A percentile compares a stretch with the other conserved stretches of the same genome.
Evolutionary conservation across 1,284 basidiomycete species (phyloP).

Genomic region (Cutaneotrichosporon mucoides): DNA sequence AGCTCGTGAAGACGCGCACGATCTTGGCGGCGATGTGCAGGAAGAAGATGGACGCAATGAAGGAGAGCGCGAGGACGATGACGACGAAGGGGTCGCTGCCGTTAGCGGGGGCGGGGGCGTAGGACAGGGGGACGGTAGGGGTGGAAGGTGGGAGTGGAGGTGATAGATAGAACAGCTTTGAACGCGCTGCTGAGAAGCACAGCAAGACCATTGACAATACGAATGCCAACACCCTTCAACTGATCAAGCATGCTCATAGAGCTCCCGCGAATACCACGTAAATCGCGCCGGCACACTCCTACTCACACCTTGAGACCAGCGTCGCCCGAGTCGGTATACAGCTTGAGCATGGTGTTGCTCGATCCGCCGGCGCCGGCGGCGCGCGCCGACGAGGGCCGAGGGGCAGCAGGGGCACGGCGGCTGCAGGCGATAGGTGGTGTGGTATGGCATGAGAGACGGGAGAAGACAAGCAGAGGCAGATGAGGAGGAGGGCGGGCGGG

Average conservation of each 20-base stretch:
- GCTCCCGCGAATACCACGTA: too few relatives aligned
- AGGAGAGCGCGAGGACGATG: slow-evolving; percentile 91
- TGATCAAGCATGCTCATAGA: too few relatives aligned
- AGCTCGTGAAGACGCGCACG: slow-evolving; percentile 85
- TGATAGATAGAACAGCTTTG: too few relatives aligned
- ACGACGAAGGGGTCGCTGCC: slow-evolving; percentile 94
- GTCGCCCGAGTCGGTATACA: slow-evolving; percentile 93
- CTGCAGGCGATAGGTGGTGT: slow-evolving; percentile 49
- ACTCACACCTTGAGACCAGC: slow-evolving; percentile 91
- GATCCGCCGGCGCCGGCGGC: slow-evolving; percentile 95
- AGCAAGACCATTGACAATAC: too few relatives aligned
- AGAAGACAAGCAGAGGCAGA: not conserved
- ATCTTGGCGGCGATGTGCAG: slow-evolving; percentile 96
- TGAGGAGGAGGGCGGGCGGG: not conserved
- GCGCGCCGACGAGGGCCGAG: slow-evolving; percentile 80
- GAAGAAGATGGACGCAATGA: slow-evolving; percentile 98
- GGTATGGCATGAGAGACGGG: too few relatives aligned
- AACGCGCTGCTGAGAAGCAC: too few relatives aligned
- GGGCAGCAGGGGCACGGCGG: slow-evolving; percentile 70
- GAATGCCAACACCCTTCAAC: too few relatives aligned
- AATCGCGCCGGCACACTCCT: too few relatives aligned
- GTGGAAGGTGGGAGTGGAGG: too few relatives aligned
- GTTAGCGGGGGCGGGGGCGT: slow-evolving; percentile 1
- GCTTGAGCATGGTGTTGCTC: slow-evolving; percentile 95
- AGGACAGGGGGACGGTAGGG: too few relatives aligned